phyloP scores from a whole-genome alignment of 208 protist species.

The Trypanosoma congolense region DNA sequence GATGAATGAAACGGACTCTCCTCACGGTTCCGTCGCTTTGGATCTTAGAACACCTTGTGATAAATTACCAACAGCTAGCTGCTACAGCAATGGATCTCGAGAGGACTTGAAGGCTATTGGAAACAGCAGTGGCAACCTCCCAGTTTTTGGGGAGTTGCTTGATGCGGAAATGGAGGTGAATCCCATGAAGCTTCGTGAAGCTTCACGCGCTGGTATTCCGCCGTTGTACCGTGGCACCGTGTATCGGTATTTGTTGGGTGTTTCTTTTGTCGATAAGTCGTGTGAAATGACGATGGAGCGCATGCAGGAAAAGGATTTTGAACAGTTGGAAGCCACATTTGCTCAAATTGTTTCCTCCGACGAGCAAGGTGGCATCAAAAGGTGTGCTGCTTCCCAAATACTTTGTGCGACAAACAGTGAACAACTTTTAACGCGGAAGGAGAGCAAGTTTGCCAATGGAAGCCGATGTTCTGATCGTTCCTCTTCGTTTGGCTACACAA shows the following conservation, averaged over 20 bases:
- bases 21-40: too few relatives aligned
- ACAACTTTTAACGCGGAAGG: constrained; percentile 12
- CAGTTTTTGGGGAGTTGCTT: constrained; percentile 77
- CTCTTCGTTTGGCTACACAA: constrained; percentile 11
- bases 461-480: constrained; percentile 5
- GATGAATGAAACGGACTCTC: too few relatives aligned
- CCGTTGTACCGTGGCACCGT: constrained; percentile 57
- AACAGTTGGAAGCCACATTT: constrained; percentile 40
- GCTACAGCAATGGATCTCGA: not conserved
- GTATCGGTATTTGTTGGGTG: constrained; percentile 80
- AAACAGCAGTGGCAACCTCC: constrained; percentile 24
- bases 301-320: constrained; percentile 78
- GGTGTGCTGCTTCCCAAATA: not conserved
- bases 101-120: not conserved
- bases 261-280: constrained; percentile 72
- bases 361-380: constrained; percentile 2
- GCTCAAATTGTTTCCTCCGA: constrained; percentile 15
- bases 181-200: constrained; percentile 67
- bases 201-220: constrained; percentile 66
- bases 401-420: constrained; percentile 6
- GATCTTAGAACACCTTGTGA: too few relatives aligned
- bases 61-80: constrained; percentile 1
- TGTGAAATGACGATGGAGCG: constrained; percentile 82
- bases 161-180: constrained; percentile 74
- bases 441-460: constrained; percentile 21